Conservation (phyloP, 768 basidiomycete genomes). For the Phaffia tasmanica region DNA sequence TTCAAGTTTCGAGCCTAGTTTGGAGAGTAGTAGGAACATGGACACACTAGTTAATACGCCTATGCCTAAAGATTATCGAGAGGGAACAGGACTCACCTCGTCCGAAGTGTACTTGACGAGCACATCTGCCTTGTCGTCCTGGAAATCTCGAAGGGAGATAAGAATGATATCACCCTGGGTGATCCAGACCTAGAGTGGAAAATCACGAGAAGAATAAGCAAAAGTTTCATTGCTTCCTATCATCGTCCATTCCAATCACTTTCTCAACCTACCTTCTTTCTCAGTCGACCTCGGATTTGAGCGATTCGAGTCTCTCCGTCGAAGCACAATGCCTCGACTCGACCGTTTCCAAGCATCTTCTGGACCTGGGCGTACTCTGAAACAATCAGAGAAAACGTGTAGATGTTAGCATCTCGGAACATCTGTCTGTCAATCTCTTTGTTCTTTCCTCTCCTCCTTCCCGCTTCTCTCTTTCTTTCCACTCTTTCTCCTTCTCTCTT, state of each 20-base stretch:
- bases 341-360: constrained; percentile 98
- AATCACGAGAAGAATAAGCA: background rate
- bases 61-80: background rate
- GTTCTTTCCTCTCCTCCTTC: too few relatives aligned
- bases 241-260: background rate
- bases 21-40: background rate
- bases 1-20: constrained; percentile 53
- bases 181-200: constrained; percentile 74
- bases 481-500: too few relatives aligned
- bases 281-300: constrained; percentile 97
- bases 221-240: background rate
- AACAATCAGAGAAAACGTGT: background rate
- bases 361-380: constrained; percentile 89
- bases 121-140: constrained; percentile 98
- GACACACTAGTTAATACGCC: background rate
- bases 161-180: constrained; percentile 95
- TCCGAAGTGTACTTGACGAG: constrained; percentile 98
- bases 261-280: constrained; percentile 70
- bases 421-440: background rate
- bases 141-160: constrained; percentile 92
- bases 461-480: too few relatives aligned
- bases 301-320: constrained; percentile 96
- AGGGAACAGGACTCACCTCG: constrained; percentile 46
- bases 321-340: constrained; percentile 90
- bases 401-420: background rate